Evolutionary conservation across 257 asterid species (phyloP).

Genomic region (Mentha longifolia): DNA sequence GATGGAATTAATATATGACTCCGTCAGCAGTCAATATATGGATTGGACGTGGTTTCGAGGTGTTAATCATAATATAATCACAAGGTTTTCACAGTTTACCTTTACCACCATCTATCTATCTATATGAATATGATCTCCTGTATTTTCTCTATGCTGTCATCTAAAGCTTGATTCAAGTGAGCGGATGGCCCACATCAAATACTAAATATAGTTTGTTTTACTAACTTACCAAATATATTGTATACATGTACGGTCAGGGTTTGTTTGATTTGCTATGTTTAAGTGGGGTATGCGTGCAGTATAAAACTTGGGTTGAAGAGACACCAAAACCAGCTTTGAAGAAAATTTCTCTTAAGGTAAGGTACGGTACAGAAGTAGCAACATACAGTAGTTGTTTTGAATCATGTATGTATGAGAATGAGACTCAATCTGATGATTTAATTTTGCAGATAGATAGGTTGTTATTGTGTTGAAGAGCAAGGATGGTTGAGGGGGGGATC

Average conservation of each 20-base stretch:
- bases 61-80: no score
- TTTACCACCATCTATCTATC: no score
- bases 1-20: no score
- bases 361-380: no score
- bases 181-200: neutral
- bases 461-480: neutral
- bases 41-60: neutral
- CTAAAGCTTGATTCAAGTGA: conserved; percentile 1
- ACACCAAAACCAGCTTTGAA: neutral
- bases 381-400: no score
- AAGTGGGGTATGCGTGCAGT: neutral
- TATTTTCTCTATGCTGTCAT: neutral
- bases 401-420: no score
- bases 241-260: neutral
- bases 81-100: neutral
- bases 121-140: neutral
- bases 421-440: no score
- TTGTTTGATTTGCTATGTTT: neutral
- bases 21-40: no score
- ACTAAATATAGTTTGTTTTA: neutral
- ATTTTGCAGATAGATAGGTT: neutral
- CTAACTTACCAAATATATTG: neutral
- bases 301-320: neutral
- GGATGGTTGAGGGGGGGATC: conserved; percentile 12
- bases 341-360: neutral